Base-by-base conservation (phyloP, 2,329 filamentous ascomycete genomes). In the Colletotrichum musicola region DNA sequence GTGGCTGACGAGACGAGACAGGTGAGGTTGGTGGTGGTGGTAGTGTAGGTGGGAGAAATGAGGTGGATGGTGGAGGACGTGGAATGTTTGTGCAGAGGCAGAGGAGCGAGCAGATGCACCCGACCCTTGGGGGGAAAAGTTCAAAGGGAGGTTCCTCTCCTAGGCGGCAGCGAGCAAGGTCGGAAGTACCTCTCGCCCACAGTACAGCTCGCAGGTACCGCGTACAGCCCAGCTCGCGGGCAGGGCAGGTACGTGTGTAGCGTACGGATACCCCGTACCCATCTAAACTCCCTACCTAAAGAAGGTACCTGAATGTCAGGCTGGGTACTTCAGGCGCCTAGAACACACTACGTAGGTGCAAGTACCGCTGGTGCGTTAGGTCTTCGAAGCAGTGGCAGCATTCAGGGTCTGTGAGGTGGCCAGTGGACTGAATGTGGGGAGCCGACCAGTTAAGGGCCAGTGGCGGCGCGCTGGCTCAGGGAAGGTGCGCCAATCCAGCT, bases 1-100 rank as follows among this genome's bases (percentile, higher is more conserved):
- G 66, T 66, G 66, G 67, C 67, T 69, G 67, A 69, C 63, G 57
- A 69, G 67, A 63, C 67, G 58, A 68, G 67, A 66, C 67, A 73
- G 75, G 60, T 71, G 72, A 68, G 71, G 70, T 69, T 73, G 65
- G 71, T 64, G 62, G 64, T 65, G 69, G 70, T 64, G 68, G 63
- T 65, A 44, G 62, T 65, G 64, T 61, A 60, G 62, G 67, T 71
- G 69, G 63, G 57, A 69, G 64, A 70, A 64, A 60, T 40, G 65
- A 65, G 71, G 69, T 73, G 72, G 72, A 69, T 69, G 70, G 56
- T 58, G 69, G 74, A 68, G 58, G 66, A 69, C 42, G 65, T 69
- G 66, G 66, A 69, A 71, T 72, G 65, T 70, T 42, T 71, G 70
- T 72, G 68, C 68, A 71, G 47, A 62, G 47, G 44, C 67, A 35